These are phyloP conservation scores for Suhomyces anneliseae DNA, from an alignment of 1,139 yeast genomes.

Conservation along the genomic window DNA sequence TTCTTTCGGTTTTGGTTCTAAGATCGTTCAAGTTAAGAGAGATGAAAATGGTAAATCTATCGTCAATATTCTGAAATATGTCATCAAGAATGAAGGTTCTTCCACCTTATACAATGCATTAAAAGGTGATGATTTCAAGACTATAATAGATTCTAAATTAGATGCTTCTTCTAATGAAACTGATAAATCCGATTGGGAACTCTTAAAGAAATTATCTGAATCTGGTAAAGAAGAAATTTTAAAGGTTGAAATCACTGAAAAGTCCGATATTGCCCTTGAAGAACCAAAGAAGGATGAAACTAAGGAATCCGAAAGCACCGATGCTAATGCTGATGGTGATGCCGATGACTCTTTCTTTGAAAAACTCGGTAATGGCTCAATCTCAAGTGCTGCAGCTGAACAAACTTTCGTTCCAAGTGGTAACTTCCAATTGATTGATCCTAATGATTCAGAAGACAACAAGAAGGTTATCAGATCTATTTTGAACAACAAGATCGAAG, in stretches of 20 bases:
- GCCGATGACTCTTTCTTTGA: constrained; percentile 52
- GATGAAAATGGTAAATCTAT: constrained; percentile 42
- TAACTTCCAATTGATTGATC: constrained; percentile 36
- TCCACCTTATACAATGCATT: constrained; percentile 60
- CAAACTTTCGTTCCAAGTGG: constrained; percentile 44
- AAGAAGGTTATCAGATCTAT: constrained; percentile 55
- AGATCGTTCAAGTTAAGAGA: constrained; percentile 60
- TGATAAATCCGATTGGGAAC: constrained; percentile 74
- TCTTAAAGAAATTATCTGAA: constrained; percentile 57
- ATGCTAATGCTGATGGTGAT: constrained; percentile 25
- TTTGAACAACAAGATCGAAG: constrained; percentile 60
- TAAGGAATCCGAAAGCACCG: constrained; percentile 8
- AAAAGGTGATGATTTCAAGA: constrained; percentile 50
- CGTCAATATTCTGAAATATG: constrained; percentile 53
- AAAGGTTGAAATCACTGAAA: constrained; percentile 24
- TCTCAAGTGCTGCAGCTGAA: constrained; percentile 11
- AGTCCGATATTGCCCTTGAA: constrained; percentile 17
- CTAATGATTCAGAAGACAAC: constrained; percentile 29
- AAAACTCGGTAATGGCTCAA: constrained; percentile 37
- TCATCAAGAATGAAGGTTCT: constrained; percentile 38
- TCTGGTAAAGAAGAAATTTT: constrained; percentile 48
- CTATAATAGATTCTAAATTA: constrained; percentile 55
- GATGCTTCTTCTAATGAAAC: constrained; percentile 37
- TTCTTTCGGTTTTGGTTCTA: constrained; percentile 92
- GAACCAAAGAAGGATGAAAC: constrained; percentile 21